These are phyloP conservation scores for Ophiostoma novo-ulmi DNA, from an alignment of 2,329 filamentous ascomycete species.

Conservation along the genomic window DNA sequence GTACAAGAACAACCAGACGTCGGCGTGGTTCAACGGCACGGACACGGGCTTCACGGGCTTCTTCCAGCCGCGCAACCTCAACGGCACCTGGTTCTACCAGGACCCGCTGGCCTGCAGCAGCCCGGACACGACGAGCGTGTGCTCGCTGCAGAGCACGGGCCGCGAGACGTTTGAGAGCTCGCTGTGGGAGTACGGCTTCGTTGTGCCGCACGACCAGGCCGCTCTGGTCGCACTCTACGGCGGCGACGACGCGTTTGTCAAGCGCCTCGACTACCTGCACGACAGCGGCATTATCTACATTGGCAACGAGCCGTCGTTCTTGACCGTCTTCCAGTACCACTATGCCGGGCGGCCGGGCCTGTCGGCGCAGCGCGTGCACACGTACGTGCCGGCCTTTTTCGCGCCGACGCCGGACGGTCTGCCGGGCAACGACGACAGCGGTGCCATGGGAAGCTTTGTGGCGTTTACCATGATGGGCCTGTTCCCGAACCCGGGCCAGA, in stretches of 20 bases:
- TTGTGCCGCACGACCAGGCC: conserved; percentile 50
- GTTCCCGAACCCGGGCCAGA: conserved; percentile 63
- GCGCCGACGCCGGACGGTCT: conserved; percentile 54
- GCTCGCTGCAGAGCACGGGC: conserved; percentile 55
- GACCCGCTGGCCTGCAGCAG: conserved; percentile 60
- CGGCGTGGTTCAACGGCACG: conserved; percentile 41
- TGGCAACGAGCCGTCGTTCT: conserved; percentile 57
- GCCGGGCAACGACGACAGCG: conserved; percentile 66
- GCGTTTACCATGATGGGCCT: conserved; percentile 65
- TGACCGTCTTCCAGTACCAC: conserved; percentile 63
- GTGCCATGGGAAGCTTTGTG: conserved; percentile 64
- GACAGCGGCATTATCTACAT: conserved; percentile 60
- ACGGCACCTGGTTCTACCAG: conserved; percentile 59
- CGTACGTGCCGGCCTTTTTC: conserved; percentile 62
- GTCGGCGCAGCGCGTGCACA: conserved; percentile 52
- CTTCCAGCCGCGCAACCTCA: conserved; percentile 62
- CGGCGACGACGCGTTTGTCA: conserved; percentile 51
- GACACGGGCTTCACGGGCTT: conserved; percentile 62
- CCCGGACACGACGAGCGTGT: conserved; percentile 48
- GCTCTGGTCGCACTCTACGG: conserved; percentile 56
- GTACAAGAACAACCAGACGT: conserved; percentile 56
- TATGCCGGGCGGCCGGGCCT: conserved; percentile 48
- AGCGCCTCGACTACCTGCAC: conserved; percentile 60
- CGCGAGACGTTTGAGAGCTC: conserved; percentile 68
- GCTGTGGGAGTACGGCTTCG: conserved; percentile 68